Evolutionary conservation across 2,329 filamentous ascomycete genomes (phyloP).

Genomic region (Xylariaceae sp.): DNA sequence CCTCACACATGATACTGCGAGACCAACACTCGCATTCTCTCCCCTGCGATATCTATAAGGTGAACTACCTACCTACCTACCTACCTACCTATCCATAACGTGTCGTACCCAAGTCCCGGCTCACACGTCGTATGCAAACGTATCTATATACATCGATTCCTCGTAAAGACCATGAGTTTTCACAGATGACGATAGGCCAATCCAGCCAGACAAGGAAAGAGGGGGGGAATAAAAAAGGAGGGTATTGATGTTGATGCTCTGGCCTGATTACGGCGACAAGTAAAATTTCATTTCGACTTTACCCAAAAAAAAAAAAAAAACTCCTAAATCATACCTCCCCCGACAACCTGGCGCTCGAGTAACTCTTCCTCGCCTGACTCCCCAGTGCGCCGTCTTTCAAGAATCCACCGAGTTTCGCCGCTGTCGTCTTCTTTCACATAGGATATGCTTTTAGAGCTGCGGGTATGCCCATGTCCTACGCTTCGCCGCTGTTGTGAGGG

Average conservation of each 20-base stretch:
- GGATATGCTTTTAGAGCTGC: constrained; percentile 63
- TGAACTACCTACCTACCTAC: too few relatives aligned
- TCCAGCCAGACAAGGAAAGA: too few relatives aligned
- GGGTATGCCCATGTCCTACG: constrained; percentile 35
- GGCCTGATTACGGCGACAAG: background rate
- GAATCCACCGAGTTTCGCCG: constrained; percentile 59
- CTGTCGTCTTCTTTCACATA: constrained; percentile 59
- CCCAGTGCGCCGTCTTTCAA: constrained; percentile 61
- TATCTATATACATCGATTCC: too few relatives aligned
- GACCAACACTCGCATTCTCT: too few relatives aligned
- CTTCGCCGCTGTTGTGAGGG: constrained; percentile 29
- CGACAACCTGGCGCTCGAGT: constrained; percentile 59
- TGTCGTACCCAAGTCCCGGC: too few relatives aligned
- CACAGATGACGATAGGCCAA: too few relatives aligned
- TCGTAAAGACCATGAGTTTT: too few relatives aligned
- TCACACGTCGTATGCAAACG: too few relatives aligned
- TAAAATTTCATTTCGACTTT: background rate
- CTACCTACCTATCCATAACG: too few relatives aligned
- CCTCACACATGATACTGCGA: too few relatives aligned
- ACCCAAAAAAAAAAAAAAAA: background rate
- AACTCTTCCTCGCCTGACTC: constrained; percentile 61
- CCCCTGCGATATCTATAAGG: too few relatives aligned
- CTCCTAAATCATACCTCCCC: constrained; percentile 43
- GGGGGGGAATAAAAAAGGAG: too few relatives aligned
- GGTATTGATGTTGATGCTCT: background rate